Base-by-base conservation (phyloP, 176 grass and related monocot species). In the Otatea glauca region DNA sequence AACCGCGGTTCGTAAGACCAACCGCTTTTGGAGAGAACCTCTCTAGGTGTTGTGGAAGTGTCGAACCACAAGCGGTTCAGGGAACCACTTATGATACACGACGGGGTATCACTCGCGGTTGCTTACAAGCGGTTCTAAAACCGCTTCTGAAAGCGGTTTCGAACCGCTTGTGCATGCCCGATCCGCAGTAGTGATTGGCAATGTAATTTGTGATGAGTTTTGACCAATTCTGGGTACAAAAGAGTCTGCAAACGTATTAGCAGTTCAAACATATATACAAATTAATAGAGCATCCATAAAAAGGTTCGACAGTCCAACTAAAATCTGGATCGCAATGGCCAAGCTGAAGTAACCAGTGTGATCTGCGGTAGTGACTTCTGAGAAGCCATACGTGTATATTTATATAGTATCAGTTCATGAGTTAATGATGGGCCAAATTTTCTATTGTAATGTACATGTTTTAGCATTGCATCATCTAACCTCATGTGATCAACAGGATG, bases 381-480 rank as follows among this genome's bases (percentile, higher is more conserved):
- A 47, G 21, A 65, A 82, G 29, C 65, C 86, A 74, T 76, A 71
- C 34, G 49, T 25, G n/a, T 74, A 68, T 84, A 79, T 68, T 81
- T 69, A 68, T 72, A 75, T 85, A 78, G 56, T 79, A n/a, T 43
- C 21, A 68, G 25, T 50, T 80, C 7, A 23, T 85, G 51, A 69
- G 81, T 68, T 76, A 81, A 53, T 72, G 17, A 86, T 55, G 38
- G 34, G 38, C 11, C 64, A 81, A 67, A 82, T 83, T 78, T 77
- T 70, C 32, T 90, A 49, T 63, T 94, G 49, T 20, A 54, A 78
- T 89, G 48, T 82, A 98, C 92, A 98, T 88, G 95, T 93, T 65
- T 87, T 94, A 74, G n/a, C n/a, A n/a, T n/a, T n/a, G n/a, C n/a
- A n/a, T n/a, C n/a, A n/a, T n/a, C n/a, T n/a, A n/a, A n/a, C n/a